Conservation (phyloP, 768 basidiomycete genomes). For the Fibroporia radiculosa region DNA sequence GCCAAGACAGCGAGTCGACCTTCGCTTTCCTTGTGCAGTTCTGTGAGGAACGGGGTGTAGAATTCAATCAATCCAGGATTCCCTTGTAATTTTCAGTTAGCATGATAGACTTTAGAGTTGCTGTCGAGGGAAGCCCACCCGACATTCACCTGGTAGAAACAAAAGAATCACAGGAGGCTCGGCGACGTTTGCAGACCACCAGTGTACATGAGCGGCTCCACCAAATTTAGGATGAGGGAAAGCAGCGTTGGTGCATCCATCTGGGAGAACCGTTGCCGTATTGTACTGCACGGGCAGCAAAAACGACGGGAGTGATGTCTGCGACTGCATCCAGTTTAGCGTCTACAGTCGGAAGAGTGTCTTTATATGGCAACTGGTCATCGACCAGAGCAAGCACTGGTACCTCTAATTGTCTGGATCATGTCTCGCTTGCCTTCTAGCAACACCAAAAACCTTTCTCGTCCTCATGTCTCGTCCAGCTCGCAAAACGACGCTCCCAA, state of each 20-base stretch:
- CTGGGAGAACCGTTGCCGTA: neutral
- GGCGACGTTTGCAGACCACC: constrained; percentile 36
- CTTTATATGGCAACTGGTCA: no score
- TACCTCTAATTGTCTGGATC: neutral
- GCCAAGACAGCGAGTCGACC: constrained; percentile 44
- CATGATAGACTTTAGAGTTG: no score
- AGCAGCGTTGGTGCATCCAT: constrained; percentile 12
- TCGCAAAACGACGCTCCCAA: constrained; percentile 20
- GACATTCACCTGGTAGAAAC: constrained; percentile 13
- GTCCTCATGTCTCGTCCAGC: constrained; percentile 38
- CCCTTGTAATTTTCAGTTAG: constrained; percentile 19
- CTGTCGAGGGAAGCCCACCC: no score
- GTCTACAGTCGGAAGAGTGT: no score
- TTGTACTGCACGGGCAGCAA: constrained; percentile 8
- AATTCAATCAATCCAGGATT: constrained; percentile 60
- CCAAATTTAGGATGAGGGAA: constrained; percentile 33
- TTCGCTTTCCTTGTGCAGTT: constrained; percentile 32
- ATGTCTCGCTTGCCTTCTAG: constrained; percentile 16
- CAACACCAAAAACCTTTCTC: constrained; percentile 14
- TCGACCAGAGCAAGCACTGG: neutral
- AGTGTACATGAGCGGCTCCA: constrained; percentile 39
- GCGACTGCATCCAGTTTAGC: neutral
- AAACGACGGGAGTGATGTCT: constrained; percentile 12
- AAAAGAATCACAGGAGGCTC: constrained; percentile 19
- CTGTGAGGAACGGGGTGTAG: constrained; percentile 57